Evolutionary conservation across 768 basidiomycete genomes (phyloP), one percentile per base, ranked within the genome.

Genomic region (Rhizopogon roseolus): DNA sequence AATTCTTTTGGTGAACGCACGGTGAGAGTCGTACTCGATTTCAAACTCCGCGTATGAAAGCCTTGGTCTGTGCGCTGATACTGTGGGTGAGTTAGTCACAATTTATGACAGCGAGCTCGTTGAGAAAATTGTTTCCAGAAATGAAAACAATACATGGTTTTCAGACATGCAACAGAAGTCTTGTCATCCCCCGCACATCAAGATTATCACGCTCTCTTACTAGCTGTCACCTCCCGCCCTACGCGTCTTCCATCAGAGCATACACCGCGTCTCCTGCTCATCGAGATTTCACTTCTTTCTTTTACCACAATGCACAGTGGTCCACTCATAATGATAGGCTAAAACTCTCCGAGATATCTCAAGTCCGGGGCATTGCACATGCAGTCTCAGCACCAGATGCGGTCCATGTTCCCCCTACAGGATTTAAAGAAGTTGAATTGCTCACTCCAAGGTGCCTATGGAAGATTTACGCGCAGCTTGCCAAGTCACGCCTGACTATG

Each of bases 401-500:
- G 41, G 52, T 46, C 57, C 53, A 49, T 52, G 59, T 54, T 9
- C 54, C 54, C n/a, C 40, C 67, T 45, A 27, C 60, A 6, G 53
- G 64, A 5, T 78, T 73, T 57, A 70, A 70, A 34, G 69, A 69
- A 17, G 63, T 68, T 6, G 73, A 76, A 27, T 62, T 66, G 5
- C 75, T 85, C 13, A 78, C 82, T 0, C 74, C 82, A 2, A 62
- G 66, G 5, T 76, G 76, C 25, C 76, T 90, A 5, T 62, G 88
- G 36, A 80, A 78, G 55, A 67, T 89, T 41, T 98, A 98, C 67
- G 73, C 76, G 6, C 85, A 94, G 61, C 81, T 98, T 2, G 81
- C 93, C 27, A 98, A 98, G 64, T 74, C 85, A 2, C 86, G 87
- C 6, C 84, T 99, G 28, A 90, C 90, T 16, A 75, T 83, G 7